These are phyloP conservation scores for Plenodomus biglobosus DNA, from an alignment of 2,329 filamentous ascomycete genomes.

Conservation along the genomic window DNA sequence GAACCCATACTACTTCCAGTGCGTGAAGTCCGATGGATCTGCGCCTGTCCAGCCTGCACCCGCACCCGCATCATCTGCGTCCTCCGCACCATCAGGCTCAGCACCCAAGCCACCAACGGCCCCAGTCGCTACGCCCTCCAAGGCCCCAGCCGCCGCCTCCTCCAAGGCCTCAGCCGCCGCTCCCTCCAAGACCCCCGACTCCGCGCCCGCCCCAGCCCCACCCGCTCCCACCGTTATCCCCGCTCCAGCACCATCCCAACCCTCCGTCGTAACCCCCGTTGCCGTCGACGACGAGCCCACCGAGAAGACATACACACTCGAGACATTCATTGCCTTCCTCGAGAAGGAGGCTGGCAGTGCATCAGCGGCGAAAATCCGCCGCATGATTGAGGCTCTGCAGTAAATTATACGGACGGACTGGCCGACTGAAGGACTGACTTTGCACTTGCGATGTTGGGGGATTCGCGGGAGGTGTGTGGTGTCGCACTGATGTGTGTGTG, in stretches of 20 bases:
- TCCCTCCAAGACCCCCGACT: conserved; percentile 4
- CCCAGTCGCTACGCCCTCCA: background rate
- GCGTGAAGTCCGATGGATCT: conserved; percentile 25
- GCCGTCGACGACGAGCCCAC: conserved; percentile 3
- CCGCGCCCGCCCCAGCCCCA: conserved; percentile 7
- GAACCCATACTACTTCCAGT: conserved; percentile 54
- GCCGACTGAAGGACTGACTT: no score
- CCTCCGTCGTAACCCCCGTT: conserved; percentile 5
- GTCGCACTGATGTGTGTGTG: no score
- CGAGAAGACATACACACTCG: conserved; percentile 22
- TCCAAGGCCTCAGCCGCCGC: no score
- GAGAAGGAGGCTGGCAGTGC: conserved; percentile 12
- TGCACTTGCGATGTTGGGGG: no score
- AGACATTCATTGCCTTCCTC: conserved; percentile 19
- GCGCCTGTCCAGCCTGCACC: conserved; percentile 3
- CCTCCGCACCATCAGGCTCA: background rate
- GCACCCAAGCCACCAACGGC: background rate
- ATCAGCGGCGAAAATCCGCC: conserved; percentile 16
- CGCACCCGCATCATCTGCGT: background rate
- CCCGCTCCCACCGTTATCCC: conserved; percentile 8
- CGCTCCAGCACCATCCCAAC: conserved; percentile 7
- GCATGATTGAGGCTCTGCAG: conserved; percentile 18
- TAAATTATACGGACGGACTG: no score
- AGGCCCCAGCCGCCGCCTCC: background rate
- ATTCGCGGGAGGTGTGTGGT: no score